Percentiles rank a stretch among this genome's conserved stretches.
Evolutionary conservation across 139 green algal species (phyloP).

Genomic region (Nannochloris sp.): DNA sequence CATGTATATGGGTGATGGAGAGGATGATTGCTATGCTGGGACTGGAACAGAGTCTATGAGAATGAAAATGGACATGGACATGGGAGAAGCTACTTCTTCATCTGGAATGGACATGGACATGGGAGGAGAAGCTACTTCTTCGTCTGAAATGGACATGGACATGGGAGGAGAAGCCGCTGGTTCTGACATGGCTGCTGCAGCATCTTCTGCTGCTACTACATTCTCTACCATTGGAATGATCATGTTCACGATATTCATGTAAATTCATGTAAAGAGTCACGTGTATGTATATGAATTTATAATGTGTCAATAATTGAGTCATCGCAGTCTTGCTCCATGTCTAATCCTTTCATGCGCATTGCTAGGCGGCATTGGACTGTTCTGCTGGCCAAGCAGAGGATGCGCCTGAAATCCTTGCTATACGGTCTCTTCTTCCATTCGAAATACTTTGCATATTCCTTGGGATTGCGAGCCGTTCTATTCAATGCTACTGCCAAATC

Average conservation of each 20-base stretch:
- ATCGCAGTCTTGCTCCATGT: conserved; percentile 1
- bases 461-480: not conserved
- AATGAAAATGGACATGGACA: not conserved
- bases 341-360: conserved; percentile 3
- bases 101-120: not conserved
- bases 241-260: too few species aligned
- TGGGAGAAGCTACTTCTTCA: not conserved
- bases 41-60: not conserved
- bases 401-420: not conserved
- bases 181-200: not conserved
- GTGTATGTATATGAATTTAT: too few species aligned
- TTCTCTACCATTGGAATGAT: too few species aligned
- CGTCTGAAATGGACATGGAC: not conserved
- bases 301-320: too few species aligned
- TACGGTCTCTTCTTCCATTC: conserved; percentile 9
- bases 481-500: not conserved
- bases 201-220: too few species aligned
- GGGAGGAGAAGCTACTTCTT: not conserved
- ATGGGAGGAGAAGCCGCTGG: not conserved
- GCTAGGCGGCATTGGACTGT: conserved; percentile 11
- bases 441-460: conserved; percentile 4
- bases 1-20: not conserved
- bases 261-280: too few species aligned
- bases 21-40: not conserved
- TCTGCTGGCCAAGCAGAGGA: not conserved